Percentiles rank a stretch among this genome's conserved stretches.
Conservation (phyloP, 495 filamentous ascomycete genomes). For the Clavariopsis aquatica region DNA sequence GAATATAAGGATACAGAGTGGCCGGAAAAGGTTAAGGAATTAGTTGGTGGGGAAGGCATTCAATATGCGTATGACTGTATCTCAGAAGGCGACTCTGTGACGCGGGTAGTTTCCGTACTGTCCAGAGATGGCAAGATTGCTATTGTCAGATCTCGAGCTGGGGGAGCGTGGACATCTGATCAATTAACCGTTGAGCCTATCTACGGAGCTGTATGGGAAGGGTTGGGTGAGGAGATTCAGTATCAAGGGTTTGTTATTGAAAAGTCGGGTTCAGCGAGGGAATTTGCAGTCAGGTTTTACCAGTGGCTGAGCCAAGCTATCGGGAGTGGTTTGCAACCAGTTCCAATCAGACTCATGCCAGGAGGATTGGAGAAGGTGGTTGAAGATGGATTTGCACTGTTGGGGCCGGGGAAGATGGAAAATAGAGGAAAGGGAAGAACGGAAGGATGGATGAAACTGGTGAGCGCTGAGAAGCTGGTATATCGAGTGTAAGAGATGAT, state of each 20-base stretch:
- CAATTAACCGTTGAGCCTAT: slow-evolving; percentile 40
- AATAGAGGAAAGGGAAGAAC: slow-evolving; percentile 25
- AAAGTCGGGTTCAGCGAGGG: slow-evolving; percentile 32
- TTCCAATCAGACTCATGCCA: slow-evolving; percentile 47
- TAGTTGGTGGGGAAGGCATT: slow-evolving; percentile 33
- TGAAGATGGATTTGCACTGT: slow-evolving; percentile 45
- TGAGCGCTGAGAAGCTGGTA: slow-evolving; percentile 41
- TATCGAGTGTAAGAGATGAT: slow-evolving; percentile 16
- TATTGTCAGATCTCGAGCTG: slow-evolving; percentile 42
- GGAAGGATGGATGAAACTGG: slow-evolving; percentile 47
- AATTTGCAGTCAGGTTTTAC: slow-evolving; percentile 46
- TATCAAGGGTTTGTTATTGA: slow-evolving; percentile 37
- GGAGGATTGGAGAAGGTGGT: slow-evolving; percentile 46
- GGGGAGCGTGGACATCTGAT: slow-evolving; percentile 39
- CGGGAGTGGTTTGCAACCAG: slow-evolving; percentile 36
- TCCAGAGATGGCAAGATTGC: slow-evolving; percentile 33
- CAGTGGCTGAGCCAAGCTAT: slow-evolving; percentile 36
- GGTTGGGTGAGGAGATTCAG: slow-evolving; percentile 45
- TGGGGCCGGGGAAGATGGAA: slow-evolving; percentile 41
- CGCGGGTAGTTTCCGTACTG: slow-evolving; percentile 17
- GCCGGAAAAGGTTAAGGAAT: slow-evolving; percentile 52
- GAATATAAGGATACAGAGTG: slow-evolving; percentile 60
- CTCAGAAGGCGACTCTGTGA: slow-evolving; percentile 43
- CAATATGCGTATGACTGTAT: slow-evolving; percentile 48
- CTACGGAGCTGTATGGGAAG: slow-evolving; percentile 51